Conservation (phyloP, 179 eudicot species). For the Patellifolia procumbens region DNA sequence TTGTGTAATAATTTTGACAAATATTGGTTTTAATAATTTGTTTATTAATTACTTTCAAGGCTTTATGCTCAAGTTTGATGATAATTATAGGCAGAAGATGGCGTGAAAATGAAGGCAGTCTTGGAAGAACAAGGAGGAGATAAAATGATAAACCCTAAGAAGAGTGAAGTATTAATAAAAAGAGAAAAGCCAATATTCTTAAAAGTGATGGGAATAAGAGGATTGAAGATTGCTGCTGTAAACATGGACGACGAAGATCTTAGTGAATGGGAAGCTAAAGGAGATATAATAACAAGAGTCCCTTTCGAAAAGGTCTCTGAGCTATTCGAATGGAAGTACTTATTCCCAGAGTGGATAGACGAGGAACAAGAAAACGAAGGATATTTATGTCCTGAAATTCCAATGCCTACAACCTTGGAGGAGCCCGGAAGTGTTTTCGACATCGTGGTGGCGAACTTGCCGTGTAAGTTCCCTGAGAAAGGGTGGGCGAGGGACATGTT, state of each 20-base stretch:
- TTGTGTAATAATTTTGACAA: too few relatives aligned
- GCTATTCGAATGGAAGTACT: slow-evolving; percentile 68
- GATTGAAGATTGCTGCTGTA: slow-evolving; percentile 44
- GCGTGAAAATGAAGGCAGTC: slow-evolving; percentile 64
- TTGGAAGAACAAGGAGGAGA: slow-evolving; percentile 46
- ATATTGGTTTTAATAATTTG: too few relatives aligned
- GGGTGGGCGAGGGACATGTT: slow-evolving; percentile 75
- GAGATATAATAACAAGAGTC: slow-evolving; percentile 35
- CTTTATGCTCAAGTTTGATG: too few relatives aligned
- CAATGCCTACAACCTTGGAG: slow-evolving; percentile 65
- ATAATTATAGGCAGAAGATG: slow-evolving; percentile 49
- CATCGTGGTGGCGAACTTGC: slow-evolving; percentile 67
- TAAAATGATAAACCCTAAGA: slow-evolving; percentile 21
- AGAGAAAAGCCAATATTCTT: slow-evolving; percentile 64
- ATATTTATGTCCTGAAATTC: slow-evolving; percentile 73
- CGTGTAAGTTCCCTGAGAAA: slow-evolving; percentile 58
- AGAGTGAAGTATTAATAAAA: slow-evolving; percentile 28
- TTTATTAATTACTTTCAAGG: too few relatives aligned
- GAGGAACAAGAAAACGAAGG: slow-evolving; percentile 86
- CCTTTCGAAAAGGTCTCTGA: slow-evolving; percentile 58
- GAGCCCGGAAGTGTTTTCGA: slow-evolving; percentile 48
- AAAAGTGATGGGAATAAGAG: slow-evolving; percentile 43
- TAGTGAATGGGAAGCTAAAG: slow-evolving; percentile 43
- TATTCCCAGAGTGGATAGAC: slow-evolving; percentile 95
- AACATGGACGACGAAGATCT: slow-evolving; percentile 50